phyloP scores from a whole-genome alignment of 2,329 filamentous ascomycete genomes.

The Colletotrichum sp. region DNA sequence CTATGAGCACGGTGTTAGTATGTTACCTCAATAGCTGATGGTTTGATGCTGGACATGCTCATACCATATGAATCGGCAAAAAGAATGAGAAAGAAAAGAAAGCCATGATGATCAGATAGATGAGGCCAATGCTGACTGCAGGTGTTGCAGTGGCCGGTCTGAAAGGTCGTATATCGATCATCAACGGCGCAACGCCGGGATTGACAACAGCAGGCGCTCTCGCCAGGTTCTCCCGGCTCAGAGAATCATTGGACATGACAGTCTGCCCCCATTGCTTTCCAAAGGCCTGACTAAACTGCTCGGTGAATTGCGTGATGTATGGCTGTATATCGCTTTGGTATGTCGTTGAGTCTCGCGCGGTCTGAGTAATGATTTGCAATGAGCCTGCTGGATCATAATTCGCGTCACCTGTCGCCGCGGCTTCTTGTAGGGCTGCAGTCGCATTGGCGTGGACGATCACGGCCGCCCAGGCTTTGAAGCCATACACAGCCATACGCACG shows the following conservation, averaged over 20 bases:
- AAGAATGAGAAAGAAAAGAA: constrained; percentile 73
- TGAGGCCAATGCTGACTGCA: constrained; percentile 65
- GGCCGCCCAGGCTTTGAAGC: constrained; percentile 64
- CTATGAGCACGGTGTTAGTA: constrained; percentile 5
- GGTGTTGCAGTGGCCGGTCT: constrained; percentile 58
- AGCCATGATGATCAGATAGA: constrained; percentile 71
- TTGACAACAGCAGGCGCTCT: constrained; percentile 33
- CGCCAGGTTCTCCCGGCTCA: constrained; percentile 31
- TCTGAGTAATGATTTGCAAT: constrained; percentile 59
- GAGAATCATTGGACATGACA: constrained; percentile 44
- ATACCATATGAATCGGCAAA: constrained; percentile 62
- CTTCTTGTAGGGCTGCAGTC: constrained; percentile 59
- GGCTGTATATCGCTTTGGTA: constrained; percentile 59
- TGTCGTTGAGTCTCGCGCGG: constrained; percentile 61
- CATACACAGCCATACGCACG: constrained; percentile 64
- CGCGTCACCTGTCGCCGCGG: constrained; percentile 58
- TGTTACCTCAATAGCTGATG: too few relatives aligned
- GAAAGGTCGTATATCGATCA: constrained; percentile 64
- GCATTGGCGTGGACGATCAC: constrained; percentile 69
- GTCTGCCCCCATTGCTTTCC: constrained; percentile 47
- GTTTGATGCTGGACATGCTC: neutral
- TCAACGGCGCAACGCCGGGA: constrained; percentile 32
- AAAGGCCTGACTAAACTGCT: constrained; percentile 50
- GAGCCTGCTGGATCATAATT: constrained; percentile 66
- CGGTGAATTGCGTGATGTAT: constrained; percentile 51